These are phyloP conservation scores for Colletotrichum sp. DNA, from an alignment of 2,329 filamentous ascomycete species.

Conservation along the genomic window DNA sequence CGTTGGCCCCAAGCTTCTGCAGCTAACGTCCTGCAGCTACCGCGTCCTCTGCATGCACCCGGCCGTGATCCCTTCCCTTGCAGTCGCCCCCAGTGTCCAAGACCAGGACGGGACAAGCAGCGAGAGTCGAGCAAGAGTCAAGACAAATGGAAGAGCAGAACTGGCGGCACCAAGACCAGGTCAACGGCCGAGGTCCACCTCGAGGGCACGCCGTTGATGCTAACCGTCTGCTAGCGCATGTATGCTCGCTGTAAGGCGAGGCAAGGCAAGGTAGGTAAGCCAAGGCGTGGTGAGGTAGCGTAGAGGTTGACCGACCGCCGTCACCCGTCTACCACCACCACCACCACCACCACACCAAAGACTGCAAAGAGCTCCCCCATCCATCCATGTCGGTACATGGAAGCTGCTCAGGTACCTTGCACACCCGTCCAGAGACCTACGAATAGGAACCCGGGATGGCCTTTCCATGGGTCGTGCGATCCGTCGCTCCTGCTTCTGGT, in stretches of 20 bases:
- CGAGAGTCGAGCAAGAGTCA: background rate
- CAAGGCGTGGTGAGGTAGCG: background rate
- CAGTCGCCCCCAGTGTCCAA: background rate
- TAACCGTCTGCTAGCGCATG: background rate
- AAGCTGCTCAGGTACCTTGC: constrained; percentile 18
- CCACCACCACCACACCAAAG: background rate
- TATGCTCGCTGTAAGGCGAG: background rate
- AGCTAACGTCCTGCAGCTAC: constrained; percentile 13
- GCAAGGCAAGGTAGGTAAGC: background rate
- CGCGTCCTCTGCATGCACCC: constrained; percentile 17
- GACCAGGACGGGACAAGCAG: background rate
- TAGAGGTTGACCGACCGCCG: background rate
- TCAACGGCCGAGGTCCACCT: constrained; percentile 1
- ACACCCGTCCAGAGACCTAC: constrained; percentile 4
- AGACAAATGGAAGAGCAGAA: background rate
- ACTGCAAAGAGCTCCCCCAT: background rate
- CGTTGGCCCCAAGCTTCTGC: constrained; percentile 18
- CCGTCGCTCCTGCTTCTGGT: background rate
- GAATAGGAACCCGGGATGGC: background rate
- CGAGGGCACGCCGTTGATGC: background rate
- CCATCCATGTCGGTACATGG: constrained; percentile 13
- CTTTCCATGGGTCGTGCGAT: background rate
- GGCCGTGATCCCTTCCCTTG: constrained; percentile 8
- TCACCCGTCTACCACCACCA: background rate
- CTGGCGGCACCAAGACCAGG: background rate